Conservation (phyloP, 1,284 basidiomycete species). For the Ganoderma multipileum region DNA sequence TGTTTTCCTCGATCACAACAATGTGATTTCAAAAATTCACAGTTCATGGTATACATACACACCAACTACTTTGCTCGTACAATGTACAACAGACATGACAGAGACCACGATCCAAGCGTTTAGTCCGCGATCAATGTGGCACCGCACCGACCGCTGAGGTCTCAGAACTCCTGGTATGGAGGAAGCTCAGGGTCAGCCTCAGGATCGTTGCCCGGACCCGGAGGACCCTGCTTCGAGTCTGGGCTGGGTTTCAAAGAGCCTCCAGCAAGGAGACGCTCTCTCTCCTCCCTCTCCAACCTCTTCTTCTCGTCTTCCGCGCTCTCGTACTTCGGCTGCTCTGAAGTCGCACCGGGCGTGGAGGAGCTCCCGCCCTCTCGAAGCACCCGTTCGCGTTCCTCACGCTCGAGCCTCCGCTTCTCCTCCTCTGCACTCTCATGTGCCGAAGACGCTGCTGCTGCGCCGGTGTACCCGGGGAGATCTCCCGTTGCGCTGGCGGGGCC, state of each 20-base stretch:
- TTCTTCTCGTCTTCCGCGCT: slow-evolving; percentile 73
- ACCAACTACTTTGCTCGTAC: neutral
- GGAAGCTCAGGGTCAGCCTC: slow-evolving; percentile 62
- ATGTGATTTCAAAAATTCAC: too few species aligned
- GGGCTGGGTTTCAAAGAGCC: slow-evolving; percentile 25
- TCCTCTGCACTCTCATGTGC: slow-evolving; percentile 47
- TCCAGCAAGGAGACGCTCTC: slow-evolving; percentile 57
- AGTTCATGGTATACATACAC: neutral
- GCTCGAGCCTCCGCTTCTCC: slow-evolving; percentile 70
- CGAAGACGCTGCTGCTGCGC: neutral
- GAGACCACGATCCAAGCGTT: slow-evolving; percentile 8
- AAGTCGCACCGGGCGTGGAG: slow-evolving; percentile 17
- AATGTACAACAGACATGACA: neutral
- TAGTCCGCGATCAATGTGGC: neutral
- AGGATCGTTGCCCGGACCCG: slow-evolving; percentile 5
- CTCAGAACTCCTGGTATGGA: slow-evolving; percentile 67
- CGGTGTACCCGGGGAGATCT: slow-evolving; percentile 15
- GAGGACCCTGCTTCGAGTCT: slow-evolving; percentile 19
- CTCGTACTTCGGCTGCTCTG: slow-evolving; percentile 44
- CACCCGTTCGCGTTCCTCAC: slow-evolving; percentile 66
- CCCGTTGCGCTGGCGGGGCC: slow-evolving; percentile 9
- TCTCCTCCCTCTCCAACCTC: slow-evolving; percentile 69
- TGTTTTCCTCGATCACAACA: too few species aligned
- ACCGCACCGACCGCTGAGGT: too few species aligned
- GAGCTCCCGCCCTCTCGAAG: slow-evolving; percentile 33